Conservation (phyloP, 1,284 basidiomycete genomes). For the Boletus sp. region DNA sequence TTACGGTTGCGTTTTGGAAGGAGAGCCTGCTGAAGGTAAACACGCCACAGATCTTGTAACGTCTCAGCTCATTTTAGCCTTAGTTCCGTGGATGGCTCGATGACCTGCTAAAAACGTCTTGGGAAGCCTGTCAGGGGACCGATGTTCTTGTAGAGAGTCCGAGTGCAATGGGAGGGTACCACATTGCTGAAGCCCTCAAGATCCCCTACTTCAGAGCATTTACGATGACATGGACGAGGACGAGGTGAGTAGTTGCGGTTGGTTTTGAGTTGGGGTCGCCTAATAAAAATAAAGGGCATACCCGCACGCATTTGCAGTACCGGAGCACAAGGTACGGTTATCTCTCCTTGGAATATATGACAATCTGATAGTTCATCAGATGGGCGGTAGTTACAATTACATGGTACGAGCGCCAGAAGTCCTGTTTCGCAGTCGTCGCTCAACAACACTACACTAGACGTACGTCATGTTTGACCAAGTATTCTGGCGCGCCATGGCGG, state of each 20-base stretch:
- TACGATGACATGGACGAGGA: conserved; percentile 82
- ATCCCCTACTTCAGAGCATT: conserved; percentile 94
- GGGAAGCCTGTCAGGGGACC: conserved; percentile 92
- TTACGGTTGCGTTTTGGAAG: conserved; percentile 90
- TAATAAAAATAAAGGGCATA: conserved; percentile 61
- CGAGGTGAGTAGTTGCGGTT: conserved; percentile 42
- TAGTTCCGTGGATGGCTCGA: conserved; percentile 97
- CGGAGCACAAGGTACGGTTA: conserved; percentile 69
- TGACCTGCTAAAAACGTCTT: conserved; percentile 88
- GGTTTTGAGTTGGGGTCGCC: not conserved
- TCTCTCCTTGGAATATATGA: conserved; percentile 10
- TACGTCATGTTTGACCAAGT: conserved; percentile 97
- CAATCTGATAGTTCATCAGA: conserved; percentile 42
- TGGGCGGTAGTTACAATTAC: conserved; percentile 97
- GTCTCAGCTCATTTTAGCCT: conserved; percentile 5
- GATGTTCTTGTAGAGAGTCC: conserved; percentile 94
- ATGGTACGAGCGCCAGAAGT: conserved; percentile 58
- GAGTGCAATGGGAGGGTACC: conserved; percentile 97
- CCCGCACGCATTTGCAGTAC: conserved; percentile 97
- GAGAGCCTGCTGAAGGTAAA: conserved; percentile 83
- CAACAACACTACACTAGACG: conserved; percentile 43
- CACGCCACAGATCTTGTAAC: not conserved
- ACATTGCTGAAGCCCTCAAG: conserved; percentile 90
- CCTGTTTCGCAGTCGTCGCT: conserved; percentile 1
- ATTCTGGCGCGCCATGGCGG: conserved; percentile 92